Evolutionary conservation across 306 rosid species (phyloP).

Genomic region (Cucumis melo): DNA sequence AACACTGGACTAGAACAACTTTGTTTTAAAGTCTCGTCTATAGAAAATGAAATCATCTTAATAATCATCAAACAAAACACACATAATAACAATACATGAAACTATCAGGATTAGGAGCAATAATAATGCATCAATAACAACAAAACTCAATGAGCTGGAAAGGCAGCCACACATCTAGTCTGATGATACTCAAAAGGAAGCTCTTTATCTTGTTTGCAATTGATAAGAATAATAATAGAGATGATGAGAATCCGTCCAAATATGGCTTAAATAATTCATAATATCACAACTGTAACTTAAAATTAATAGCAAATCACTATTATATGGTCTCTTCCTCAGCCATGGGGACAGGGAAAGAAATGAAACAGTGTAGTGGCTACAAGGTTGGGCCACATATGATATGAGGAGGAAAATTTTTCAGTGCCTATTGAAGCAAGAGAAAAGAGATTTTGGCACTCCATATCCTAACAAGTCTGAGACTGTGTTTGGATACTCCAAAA

Average conservation of each 20-base stretch:
- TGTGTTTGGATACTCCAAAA: neutral
- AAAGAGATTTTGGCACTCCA: neutral
- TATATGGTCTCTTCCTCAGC: neutral
- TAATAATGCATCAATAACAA: constrained; percentile 1
- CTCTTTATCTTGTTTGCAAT: neutral
- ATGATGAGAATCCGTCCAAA: neutral
- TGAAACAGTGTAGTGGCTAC: neutral
- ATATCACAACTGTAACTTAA: neutral
- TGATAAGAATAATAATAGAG: neutral
- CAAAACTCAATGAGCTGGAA: neutral
- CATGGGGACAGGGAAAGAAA: neutral
- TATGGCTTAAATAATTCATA: neutral
- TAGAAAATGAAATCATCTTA: too few relatives aligned
- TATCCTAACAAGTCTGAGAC: neutral
- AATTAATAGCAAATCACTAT: neutral
- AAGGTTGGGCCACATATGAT: neutral
- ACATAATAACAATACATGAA: neutral
- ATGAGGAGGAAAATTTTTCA: neutral
- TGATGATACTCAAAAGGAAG: neutral
- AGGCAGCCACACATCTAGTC: neutral
- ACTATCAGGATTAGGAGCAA: neutral
- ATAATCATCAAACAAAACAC: too few relatives aligned
- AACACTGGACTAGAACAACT: too few relatives aligned
- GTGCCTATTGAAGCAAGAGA: neutral
- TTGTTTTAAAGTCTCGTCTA: too few relatives aligned